phyloP scores from a whole-genome alignment of 768 basidiomycete genomes.

The Hirschioporus abietinus region DNA sequence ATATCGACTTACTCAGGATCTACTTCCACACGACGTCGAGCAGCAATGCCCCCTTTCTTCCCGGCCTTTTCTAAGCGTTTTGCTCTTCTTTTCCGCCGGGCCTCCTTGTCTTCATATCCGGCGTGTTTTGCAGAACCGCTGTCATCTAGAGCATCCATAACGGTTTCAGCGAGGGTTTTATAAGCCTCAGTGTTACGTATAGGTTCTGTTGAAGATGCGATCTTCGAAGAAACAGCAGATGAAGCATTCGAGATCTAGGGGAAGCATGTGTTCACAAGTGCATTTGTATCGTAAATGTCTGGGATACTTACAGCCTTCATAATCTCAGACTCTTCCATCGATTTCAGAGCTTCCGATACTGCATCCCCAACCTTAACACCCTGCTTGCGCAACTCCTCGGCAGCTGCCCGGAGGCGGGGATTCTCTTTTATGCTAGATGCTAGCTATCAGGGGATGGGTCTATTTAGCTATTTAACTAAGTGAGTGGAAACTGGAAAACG shows the following conservation, averaged over 20 bases:
- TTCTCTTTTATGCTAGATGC: conserved; percentile 96
- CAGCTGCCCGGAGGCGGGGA: conserved; percentile 84
- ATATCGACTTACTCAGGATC: conserved; percentile 68
- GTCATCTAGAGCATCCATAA: conserved; percentile 92
- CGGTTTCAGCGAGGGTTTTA: conserved; percentile 81
- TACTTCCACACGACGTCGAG: conserved; percentile 49
- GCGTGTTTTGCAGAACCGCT: conserved; percentile 90
- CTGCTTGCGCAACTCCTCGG: conserved; percentile 84
- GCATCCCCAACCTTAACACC: conserved; percentile 94
- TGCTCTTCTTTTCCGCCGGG: conserved; percentile 74
- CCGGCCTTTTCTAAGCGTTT: conserved; percentile 83
- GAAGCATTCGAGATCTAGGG: conserved; percentile 79
- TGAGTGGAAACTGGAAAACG: conserved; percentile 22
- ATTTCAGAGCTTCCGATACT: conserved; percentile 83
- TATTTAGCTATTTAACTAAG: neutral
- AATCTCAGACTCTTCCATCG: conserved; percentile 92
- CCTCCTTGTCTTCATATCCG: conserved; percentile 94
- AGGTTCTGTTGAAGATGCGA: conserved; percentile 90
- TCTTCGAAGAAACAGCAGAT: conserved; percentile 78
- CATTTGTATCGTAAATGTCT: conserved; percentile 4
- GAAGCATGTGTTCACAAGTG: neutral
- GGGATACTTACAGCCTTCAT: conserved; percentile 65
- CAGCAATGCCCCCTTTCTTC: conserved; percentile 52
- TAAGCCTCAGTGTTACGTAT: conserved; percentile 95
- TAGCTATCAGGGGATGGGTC: conserved; percentile 42